Conservation (phyloP, 192 early-diverging fungal genomes). For the Linnemannia zychae region DNA sequence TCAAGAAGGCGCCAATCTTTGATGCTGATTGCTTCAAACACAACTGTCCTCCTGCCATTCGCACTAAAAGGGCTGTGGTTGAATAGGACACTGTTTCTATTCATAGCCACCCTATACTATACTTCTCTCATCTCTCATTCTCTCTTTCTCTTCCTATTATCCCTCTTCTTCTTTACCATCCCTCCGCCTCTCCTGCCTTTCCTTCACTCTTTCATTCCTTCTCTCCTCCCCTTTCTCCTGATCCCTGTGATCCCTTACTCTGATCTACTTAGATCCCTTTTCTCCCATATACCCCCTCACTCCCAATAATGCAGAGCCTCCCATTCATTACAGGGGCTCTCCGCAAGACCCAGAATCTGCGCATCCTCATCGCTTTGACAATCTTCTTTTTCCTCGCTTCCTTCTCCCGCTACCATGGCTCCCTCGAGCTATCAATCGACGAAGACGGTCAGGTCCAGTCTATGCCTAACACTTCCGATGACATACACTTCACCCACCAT, state of each 20-base stretch:
- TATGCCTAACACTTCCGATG: conserved; percentile 4
- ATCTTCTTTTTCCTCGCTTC: conserved; percentile 44
- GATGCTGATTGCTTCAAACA: no score
- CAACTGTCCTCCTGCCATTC: no score
- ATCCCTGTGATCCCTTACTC: not conserved
- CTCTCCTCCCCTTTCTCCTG: not conserved
- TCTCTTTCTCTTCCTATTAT: no score
- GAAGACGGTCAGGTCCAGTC: conserved; percentile 53
- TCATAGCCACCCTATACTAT: no score
- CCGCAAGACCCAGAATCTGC: conserved; percentile 36
- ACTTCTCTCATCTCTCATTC: no score
- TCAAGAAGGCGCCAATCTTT: no score
- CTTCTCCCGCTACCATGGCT: conserved; percentile 48
- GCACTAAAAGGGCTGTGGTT: not conserved
- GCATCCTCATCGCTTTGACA: conserved; percentile 21
- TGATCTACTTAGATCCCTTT: not conserved
- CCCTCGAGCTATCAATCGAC: conserved; percentile 46
- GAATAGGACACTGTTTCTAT: no score
- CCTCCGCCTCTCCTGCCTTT: not conserved
- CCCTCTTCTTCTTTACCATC: not conserved
- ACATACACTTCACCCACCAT: conserved; percentile 45
- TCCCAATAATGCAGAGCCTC: not conserved
- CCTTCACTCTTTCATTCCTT: not conserved
- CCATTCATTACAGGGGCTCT: not conserved
- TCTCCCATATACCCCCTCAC: not conserved